Base-by-base conservation (phyloP, 2,329 filamentous ascomycete species). In the Xylaria sp. region DNA sequence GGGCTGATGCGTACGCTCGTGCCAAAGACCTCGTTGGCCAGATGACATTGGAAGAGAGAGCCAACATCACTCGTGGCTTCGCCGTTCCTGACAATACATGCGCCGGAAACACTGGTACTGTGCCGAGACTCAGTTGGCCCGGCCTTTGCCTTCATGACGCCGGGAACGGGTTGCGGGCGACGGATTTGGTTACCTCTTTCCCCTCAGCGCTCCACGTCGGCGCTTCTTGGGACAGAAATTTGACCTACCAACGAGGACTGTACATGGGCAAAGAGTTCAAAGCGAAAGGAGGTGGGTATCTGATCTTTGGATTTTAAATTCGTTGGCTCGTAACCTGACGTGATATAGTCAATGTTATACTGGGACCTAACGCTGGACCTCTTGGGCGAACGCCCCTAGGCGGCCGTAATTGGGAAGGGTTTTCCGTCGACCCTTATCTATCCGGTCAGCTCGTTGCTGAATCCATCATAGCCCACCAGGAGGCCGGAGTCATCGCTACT, bases 401-500 rank as follows among this genome's bases (percentile, higher is more conserved):
- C 43, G 90, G 90, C n/a, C 80, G 88, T 37, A 89, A 89, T 71
- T 92, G 89, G 89, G 86, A 87, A 75, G 82, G 80, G 1, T 79
- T 80, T 75, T 84, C 86, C 1, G 87, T 88, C 6, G 89, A 92
- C 69, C 89, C 90, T 0, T 89, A 89, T 51, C 80, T 92, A 31
- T 88, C 90, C 1, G 92, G 91, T 19, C 82, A 87, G 61, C 80
- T 91, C 60, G 89, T 90, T 62, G 85, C 85, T n/a, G 84, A 92
- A 70, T 90, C 89, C 1, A 86, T 94, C 69, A 82, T 85, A 65
- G 92, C 91, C 31, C 91, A 92, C 55, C 92, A 95, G 73, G 86
- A 89, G 70, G 87, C 88, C 2, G 92, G 92, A 69, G 87, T 94
- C 38, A 90, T 96, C 74, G 91, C 92, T 59, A 92, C 88, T 78